Evolutionary conservation across 2,329 filamentous ascomycete species (phyloP).

Genomic region (Nigrospora sphaerica): DNA sequence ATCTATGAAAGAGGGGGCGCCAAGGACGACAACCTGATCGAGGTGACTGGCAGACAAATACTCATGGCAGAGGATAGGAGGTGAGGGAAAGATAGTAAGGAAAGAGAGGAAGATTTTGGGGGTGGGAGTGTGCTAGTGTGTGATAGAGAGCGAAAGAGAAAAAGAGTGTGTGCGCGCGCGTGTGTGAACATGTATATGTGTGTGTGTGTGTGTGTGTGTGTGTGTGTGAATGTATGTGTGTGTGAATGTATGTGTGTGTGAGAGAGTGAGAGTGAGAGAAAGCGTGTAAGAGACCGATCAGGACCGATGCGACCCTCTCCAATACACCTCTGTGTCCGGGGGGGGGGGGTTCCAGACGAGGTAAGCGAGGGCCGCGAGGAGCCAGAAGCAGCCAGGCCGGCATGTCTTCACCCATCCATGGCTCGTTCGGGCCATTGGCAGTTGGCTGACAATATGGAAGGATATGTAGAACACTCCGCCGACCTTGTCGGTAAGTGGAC

Average conservation of each 20-base stretch:
- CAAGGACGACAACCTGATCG: too few relatives aligned
- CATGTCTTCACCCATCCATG: too few relatives aligned
- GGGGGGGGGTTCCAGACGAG: too few relatives aligned
- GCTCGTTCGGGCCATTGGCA: too few relatives aligned
- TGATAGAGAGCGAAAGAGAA: neutral
- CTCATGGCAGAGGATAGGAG: neutral
- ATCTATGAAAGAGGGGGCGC: too few relatives aligned
- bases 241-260: neutral
- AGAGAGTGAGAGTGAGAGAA: neutral
- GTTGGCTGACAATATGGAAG: too few relatives aligned
- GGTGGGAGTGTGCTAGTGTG: neutral
- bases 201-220: neutral
- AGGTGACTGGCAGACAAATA: too few relatives aligned
- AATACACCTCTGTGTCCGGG: too few relatives aligned
- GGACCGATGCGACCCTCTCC: neutral
- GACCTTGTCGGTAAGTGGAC: too few relatives aligned
- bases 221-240: neutral
- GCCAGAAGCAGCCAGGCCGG: too few relatives aligned
- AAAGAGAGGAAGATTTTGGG: slow-evolving; percentile 3
- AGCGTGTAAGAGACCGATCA: neutral
- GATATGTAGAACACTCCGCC: too few relatives aligned
- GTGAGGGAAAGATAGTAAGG: neutral
- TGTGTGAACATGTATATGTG: neutral
- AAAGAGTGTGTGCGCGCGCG: neutral
- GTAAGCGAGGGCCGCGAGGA: too few relatives aligned